Percentiles rank a stretch among this genome's conserved stretches.
Evolutionary conservation across 2,329 filamentous ascomycete species (phyloP).

Genomic region (Simplicillium aogashimaense): DNA sequence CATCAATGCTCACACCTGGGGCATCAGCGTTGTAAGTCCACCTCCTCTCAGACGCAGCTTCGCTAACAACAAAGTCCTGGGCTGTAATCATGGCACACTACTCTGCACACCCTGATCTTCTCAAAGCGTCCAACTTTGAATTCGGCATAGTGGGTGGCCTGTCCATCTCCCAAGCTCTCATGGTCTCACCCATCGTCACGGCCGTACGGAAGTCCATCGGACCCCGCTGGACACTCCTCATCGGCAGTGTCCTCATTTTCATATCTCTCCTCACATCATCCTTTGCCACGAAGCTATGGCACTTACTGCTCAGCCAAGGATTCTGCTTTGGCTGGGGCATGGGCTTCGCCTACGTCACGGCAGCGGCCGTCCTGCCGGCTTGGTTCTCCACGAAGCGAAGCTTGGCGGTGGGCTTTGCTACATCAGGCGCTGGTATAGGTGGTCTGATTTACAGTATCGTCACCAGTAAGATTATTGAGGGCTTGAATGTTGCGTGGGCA

Average conservation of each 20-base stretch:
- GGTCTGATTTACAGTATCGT: constrained; percentile 60
- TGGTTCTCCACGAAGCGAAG: constrained; percentile 63
- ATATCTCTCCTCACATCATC: constrained; percentile 41
- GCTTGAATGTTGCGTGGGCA: constrained; percentile 55
- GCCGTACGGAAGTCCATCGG: constrained; percentile 18
- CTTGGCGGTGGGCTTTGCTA: constrained; percentile 58
- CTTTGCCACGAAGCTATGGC: constrained; percentile 44
- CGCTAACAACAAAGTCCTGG: too few relatives aligned
- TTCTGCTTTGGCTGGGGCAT: constrained; percentile 69
- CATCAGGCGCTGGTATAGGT: constrained; percentile 66
- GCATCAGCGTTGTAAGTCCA: constrained; percentile 23
- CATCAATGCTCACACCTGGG: constrained; percentile 28
- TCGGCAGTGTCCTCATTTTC: constrained; percentile 41
- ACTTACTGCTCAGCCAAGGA: constrained; percentile 22
- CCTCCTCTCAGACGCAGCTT: constrained; percentile 21
- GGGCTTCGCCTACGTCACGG: constrained; percentile 65
- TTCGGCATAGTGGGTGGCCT: constrained; percentile 52
- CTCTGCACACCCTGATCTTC: constrained; percentile 32
- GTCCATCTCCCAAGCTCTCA: constrained; percentile 32
- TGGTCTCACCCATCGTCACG: constrained; percentile 29
- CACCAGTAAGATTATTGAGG: constrained; percentile 57
- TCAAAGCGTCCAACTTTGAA: constrained; percentile 39
- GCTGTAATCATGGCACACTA: too few relatives aligned
- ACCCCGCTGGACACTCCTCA: constrained; percentile 28
- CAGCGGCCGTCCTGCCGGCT: constrained; percentile 58